Evolutionary conservation across 805 yeast genomes (phyloP).

Genomic region (Ogataea methanolica): DNA sequence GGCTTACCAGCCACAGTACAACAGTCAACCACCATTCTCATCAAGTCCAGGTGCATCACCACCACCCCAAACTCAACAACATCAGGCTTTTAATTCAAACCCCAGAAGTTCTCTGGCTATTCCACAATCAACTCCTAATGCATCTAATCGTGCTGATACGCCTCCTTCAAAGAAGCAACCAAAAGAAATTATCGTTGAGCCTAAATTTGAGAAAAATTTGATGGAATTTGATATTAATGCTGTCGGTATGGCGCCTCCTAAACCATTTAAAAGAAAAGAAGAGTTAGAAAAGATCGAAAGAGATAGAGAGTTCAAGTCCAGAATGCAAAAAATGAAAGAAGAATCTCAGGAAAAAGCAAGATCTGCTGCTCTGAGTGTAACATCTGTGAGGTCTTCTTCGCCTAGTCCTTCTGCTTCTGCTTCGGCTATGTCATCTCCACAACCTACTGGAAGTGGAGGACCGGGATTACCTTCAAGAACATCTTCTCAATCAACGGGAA

Average conservation of each 20-base stretch:
- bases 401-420: constrained; percentile 2
- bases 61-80: background rate
- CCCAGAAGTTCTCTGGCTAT: constrained; percentile 6
- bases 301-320: constrained; percentile 19
- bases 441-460: constrained; percentile 2
- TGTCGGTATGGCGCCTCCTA: constrained; percentile 46
- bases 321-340: constrained; percentile 25
- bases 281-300: constrained; percentile 21
- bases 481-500: constrained; percentile 2
- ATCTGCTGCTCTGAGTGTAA: constrained; percentile 6
- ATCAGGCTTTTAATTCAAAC: constrained; percentile 1
- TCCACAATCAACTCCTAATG: constrained; percentile 4
- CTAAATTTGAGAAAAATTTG: constrained; percentile 24
- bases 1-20: background rate
- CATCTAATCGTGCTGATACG: background rate
- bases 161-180: constrained; percentile 9
- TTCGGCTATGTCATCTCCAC: background rate
- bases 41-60: background rate
- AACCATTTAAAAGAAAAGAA: constrained; percentile 24
- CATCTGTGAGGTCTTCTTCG: constrained; percentile 4
- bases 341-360: constrained; percentile 26
- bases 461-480: constrained; percentile 11
- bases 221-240: constrained; percentile 34
- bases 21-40: background rate
- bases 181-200: constrained; percentile 21